These are phyloP conservation scores for Scenedesmus sp. DNA, from an alignment of 163 green algal species.

Conservation along the genomic window DNA sequence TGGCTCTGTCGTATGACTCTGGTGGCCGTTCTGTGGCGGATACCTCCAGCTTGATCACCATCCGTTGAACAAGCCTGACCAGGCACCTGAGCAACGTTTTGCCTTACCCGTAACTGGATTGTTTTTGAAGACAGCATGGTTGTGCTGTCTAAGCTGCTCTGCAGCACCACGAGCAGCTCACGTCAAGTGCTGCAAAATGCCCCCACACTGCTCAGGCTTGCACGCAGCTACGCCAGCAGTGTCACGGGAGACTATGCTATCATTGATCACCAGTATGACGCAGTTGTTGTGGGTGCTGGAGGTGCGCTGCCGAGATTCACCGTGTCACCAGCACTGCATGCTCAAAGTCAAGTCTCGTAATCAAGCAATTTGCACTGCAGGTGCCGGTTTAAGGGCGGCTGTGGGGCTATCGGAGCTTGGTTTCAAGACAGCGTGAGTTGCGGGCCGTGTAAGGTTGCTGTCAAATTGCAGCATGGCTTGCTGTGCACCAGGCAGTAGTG, in stretches of 20 bases:
- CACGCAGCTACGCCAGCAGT: slow-evolving; percentile 25
- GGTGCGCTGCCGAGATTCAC: slow-evolving; percentile 63
- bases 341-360: slow-evolving; percentile 24
- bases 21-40: background rate
- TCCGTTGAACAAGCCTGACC: background rate
- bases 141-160: slow-evolving; percentile 46
- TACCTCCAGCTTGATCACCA: background rate
- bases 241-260: slow-evolving; percentile 83
- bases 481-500: slow-evolving; percentile 2
- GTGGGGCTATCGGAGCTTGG: slow-evolving; percentile 95
- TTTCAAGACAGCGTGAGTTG: slow-evolving; percentile 96
- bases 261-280: slow-evolving; percentile 98
- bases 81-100: background rate
- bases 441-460: background rate
- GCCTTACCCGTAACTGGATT: background rate
- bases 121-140: background rate
- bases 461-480: background rate
- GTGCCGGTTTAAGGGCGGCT: slow-evolving; percentile 83
- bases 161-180: slow-evolving; percentile 19
- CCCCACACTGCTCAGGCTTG: slow-evolving; percentile 28
- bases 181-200: slow-evolving; percentile 11
- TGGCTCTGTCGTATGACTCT: background rate
- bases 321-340: background rate
- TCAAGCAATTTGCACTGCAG: slow-evolving; percentile 72
- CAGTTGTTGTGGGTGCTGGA: slow-evolving; percentile 97